Conservation (phyloP, 208 protist species). For the Angomonas ambiguus region DNA sequence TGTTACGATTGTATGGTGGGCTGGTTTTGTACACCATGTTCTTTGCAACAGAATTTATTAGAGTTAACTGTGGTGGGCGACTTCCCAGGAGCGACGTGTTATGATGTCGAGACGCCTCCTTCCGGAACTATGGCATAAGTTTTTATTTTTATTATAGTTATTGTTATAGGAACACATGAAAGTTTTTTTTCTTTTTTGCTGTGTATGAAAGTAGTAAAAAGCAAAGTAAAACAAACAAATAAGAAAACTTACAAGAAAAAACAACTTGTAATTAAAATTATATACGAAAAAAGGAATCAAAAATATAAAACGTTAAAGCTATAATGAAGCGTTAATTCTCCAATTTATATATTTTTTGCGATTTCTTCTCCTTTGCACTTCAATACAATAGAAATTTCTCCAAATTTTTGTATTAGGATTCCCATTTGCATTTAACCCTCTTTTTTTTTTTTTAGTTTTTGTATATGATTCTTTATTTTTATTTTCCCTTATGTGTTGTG, state of each 20-base stretch:
- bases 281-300: not conserved
- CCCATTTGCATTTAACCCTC: not conserved
- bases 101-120: not conserved
- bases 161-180: not conserved
- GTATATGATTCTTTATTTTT: not conserved
- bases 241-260: no score
- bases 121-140: not conserved
- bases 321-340: not conserved
- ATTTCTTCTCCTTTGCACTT: not conserved
- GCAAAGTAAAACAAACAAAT: no score
- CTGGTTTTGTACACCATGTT: not conserved
- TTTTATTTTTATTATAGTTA: not conserved
- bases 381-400: not conserved
- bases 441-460: constrained; percentile 18
- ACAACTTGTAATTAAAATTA: no score
- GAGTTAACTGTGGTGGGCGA: not conserved
- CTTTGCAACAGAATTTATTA: not conserved
- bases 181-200: not conserved
- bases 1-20: not conserved
- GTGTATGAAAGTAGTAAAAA: not conserved
- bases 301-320: not conserved
- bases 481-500: no score
- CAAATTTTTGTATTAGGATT: not conserved
- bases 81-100: not conserved
- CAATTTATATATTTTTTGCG: not conserved